Percentiles rank a stretch among this genome's conserved stretches.
Conservation (phyloP, 23 red algal genomes). For the Gracilaria domingensis region DNA sequence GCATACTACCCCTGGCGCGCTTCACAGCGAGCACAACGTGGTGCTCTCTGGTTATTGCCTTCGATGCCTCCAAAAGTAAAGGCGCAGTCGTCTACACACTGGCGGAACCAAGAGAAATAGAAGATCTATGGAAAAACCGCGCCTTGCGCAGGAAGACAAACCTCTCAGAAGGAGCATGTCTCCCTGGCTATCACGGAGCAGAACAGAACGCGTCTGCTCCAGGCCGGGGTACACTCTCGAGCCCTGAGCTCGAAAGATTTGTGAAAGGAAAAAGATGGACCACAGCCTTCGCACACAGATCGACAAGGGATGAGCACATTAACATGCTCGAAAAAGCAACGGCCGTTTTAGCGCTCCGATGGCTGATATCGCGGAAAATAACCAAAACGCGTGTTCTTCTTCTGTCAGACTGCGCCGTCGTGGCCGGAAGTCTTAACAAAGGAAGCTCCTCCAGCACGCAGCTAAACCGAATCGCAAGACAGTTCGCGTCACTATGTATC, state of each 20-base stretch:
- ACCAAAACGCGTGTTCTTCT: background rate
- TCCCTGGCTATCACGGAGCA: too few species aligned
- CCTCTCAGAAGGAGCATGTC: too few species aligned
- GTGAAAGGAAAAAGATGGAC: background rate
- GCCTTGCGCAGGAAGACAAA: too few species aligned
- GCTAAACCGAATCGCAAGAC: conserved; percentile 1
- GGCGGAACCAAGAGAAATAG: background rate
- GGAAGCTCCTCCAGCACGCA: background rate
- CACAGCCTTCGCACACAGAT: background rate
- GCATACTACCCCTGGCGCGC: background rate
- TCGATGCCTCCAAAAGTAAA: background rate
- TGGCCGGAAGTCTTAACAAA: background rate
- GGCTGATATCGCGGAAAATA: background rate
- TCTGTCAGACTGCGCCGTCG: conserved; percentile 11
- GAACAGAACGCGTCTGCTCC: background rate
- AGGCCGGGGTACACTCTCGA: background rate
- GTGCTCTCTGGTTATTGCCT: background rate
- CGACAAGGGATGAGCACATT: background rate
- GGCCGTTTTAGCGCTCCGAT: background rate
- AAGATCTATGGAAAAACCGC: too few species aligned
- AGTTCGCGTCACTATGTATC: background rate
- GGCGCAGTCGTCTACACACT: background rate
- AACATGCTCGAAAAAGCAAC: conserved; percentile 14
- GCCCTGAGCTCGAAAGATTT: background rate
- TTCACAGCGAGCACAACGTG: background rate